Evolutionary conservation across 2,329 filamentous ascomycete species (phyloP).

Genomic region (Fusarium sp.): DNA sequence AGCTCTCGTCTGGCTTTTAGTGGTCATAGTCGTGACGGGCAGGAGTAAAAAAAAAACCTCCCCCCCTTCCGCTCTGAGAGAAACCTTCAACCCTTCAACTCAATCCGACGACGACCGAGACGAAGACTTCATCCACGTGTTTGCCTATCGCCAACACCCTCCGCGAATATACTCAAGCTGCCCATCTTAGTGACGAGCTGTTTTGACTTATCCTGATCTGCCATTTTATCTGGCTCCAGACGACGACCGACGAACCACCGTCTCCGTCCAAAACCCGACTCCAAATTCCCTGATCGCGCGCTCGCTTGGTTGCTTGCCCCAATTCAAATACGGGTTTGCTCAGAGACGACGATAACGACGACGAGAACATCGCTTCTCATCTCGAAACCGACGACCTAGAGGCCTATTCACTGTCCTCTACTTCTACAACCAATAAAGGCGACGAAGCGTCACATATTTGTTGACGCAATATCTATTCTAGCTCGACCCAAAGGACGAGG

Average conservation of each 20-base stretch:
- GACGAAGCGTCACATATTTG: conserved; percentile 45
- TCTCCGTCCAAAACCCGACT: conserved; percentile 42
- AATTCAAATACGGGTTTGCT: conserved; percentile 37
- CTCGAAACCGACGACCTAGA: conserved; percentile 21
- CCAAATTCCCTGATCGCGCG: conserved; percentile 47
- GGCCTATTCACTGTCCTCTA: conserved; percentile 15
- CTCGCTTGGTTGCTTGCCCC: conserved; percentile 46
- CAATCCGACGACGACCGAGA: conserved; percentile 48
- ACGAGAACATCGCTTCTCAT: conserved; percentile 31
- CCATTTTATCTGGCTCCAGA: conserved; percentile 39
- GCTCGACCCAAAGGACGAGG: conserved; percentile 32
- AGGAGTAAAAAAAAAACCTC: conserved; percentile 40
- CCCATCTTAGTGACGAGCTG: conserved; percentile 36
- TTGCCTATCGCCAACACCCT: conserved; percentile 46
- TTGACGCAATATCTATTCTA: conserved; percentile 35
- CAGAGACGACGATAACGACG: conserved; percentile 28
- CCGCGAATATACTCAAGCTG: conserved; percentile 41
- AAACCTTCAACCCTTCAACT: conserved; percentile 50
- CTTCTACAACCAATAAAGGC: conserved; percentile 30
- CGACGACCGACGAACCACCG: conserved; percentile 46
- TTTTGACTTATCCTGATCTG: conserved; percentile 25
- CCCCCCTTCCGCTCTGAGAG: conserved; percentile 25
- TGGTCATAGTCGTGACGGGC: not conserved
- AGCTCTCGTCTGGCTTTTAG: conserved; percentile 22
- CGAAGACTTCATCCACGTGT: conserved; percentile 43